Percentiles rank a stretch among this genome's conserved stretches.
Conservation (phyloP, 164 flowering plant genomes). For the Houttuynia cordata region DNA sequence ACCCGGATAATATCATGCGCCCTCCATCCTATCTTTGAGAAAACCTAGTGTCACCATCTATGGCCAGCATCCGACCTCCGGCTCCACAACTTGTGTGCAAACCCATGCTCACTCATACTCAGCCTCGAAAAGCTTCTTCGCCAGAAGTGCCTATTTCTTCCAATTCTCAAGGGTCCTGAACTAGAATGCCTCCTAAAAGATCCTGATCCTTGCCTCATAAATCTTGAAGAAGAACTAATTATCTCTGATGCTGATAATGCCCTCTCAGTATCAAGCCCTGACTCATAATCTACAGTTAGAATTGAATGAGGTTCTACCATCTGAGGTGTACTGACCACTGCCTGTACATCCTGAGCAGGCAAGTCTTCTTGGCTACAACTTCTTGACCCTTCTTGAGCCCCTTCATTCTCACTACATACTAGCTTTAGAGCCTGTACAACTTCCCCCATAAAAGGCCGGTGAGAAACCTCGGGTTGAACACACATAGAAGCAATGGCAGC, state of each 20-base stretch:
- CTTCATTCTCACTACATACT: constrained; percentile 69
- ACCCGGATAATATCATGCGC: too few species aligned
- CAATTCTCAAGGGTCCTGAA: constrained; percentile 57
- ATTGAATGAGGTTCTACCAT: constrained; percentile 14
- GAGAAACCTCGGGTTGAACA: constrained; percentile 89
- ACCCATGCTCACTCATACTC: constrained; percentile 54
- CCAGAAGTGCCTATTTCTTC: constrained; percentile 38
- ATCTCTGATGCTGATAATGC: constrained; percentile 44
- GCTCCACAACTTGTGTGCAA: constrained; percentile 16
- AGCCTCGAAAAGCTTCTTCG: constrained; percentile 39
- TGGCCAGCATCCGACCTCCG: neutral
- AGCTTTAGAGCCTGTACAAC: constrained; percentile 92
- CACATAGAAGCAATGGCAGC: constrained; percentile 99
- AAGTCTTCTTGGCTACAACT: constrained; percentile 34
- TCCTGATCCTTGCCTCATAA: constrained; percentile 28
- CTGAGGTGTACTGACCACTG: constrained; percentile 20
- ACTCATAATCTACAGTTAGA: constrained; percentile 17
- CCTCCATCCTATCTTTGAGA: neutral
- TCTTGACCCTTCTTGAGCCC: constrained; percentile 30
- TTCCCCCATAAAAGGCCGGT: constrained; percentile 98
- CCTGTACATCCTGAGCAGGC: constrained; percentile 29
- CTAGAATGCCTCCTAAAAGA: constrained; percentile 61
- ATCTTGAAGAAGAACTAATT: constrained; percentile 30
- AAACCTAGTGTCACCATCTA: neutral
- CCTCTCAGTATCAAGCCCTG: constrained; percentile 30